phyloP scores from a whole-genome alignment of 331 rosid species.

The Arachis monticola region DNA sequence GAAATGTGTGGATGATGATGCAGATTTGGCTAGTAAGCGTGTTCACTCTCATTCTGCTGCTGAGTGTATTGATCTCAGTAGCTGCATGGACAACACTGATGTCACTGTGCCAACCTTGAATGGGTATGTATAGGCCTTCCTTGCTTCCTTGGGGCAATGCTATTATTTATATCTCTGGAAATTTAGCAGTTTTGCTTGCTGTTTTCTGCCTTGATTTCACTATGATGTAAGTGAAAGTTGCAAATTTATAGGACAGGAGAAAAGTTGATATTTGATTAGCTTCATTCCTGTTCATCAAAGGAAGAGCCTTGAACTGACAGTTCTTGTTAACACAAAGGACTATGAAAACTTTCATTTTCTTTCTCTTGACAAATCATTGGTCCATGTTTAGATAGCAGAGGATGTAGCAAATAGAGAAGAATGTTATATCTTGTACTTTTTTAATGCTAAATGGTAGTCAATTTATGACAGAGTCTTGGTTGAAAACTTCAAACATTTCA shows the following conservation, averaged over 20 bases:
- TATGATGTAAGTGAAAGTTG: background rate
- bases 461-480: background rate
- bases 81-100: constrained; percentile 67
- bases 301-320: background rate
- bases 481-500: background rate
- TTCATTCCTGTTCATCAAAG: background rate
- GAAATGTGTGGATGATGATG: constrained; percentile 35
- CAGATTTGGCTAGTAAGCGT: constrained; percentile 28
- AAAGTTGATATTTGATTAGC: background rate
- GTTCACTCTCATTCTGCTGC: constrained; percentile 47
- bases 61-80: constrained; percentile 73
- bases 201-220: background rate
- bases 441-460: background rate
- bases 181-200: background rate
- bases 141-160: background rate
- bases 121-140: constrained; percentile 58
- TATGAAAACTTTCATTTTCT: background rate
- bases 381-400: background rate
- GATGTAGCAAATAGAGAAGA: background rate
- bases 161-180: constrained; percentile 5
- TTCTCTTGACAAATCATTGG: background rate
- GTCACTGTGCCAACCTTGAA: constrained; percentile 81
- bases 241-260: background rate
- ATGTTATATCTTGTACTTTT: background rate
- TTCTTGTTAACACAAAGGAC: background rate